A percentile compares a stretch with the other conserved stretches of the same genome.
These are phyloP conservation scores for Aspergillus brunneoviolaceus DNA, from an alignment of 2,329 filamentous ascomycete species.

Conservation along the genomic window DNA sequence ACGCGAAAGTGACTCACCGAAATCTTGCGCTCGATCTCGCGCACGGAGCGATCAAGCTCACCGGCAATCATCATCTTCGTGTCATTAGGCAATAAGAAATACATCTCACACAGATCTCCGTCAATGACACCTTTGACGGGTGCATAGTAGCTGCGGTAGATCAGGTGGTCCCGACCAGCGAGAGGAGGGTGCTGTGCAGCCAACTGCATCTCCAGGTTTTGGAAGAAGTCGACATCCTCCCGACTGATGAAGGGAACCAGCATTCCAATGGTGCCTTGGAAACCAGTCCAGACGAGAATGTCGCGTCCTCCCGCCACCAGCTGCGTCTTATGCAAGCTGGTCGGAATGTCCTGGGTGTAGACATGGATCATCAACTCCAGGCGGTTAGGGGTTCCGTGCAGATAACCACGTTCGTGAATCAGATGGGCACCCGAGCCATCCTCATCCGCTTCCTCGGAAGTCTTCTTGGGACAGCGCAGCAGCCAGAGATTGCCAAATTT, in stretches of 20 bases:
- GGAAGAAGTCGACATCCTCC: slow-evolving; percentile 97
- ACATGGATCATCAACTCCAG: slow-evolving; percentile 83
- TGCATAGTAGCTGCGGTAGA: slow-evolving; percentile 93
- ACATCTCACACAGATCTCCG: slow-evolving; percentile 93
- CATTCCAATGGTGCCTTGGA: slow-evolving; percentile 92
- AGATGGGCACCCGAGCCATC: slow-evolving; percentile 87
- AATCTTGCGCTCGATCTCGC: slow-evolving; percentile 96
- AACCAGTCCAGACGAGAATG: slow-evolving; percentile 86
- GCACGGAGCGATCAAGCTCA: slow-evolving; percentile 83
- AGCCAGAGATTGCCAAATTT: slow-evolving; percentile 98
- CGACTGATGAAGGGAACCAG: slow-evolving; percentile 88
- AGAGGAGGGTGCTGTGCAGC: slow-evolving; percentile 82
- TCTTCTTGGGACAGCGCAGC: slow-evolving; percentile 80
- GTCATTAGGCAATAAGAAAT: slow-evolving; percentile 76
- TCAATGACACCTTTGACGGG: slow-evolving; percentile 97
- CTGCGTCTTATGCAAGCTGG: slow-evolving; percentile 82
- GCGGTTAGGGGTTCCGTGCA: slow-evolving; percentile 84
- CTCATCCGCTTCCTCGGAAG: slow-evolving; percentile 86
- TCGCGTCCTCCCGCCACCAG: slow-evolving; percentile 90
- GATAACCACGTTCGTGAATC: slow-evolving; percentile 83
- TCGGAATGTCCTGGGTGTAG: slow-evolving; percentile 89
- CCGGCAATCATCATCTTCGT: slow-evolving; percentile 94
- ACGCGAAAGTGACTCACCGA: slow-evolving; percentile 51
- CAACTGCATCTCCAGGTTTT: slow-evolving; percentile 85
- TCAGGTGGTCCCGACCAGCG: slow-evolving; percentile 89